Evolutionary conservation across 1,139 yeast genomes (phyloP), one percentile per base, ranked within the genome.

Genomic region (Yarrowia galli): DNA sequence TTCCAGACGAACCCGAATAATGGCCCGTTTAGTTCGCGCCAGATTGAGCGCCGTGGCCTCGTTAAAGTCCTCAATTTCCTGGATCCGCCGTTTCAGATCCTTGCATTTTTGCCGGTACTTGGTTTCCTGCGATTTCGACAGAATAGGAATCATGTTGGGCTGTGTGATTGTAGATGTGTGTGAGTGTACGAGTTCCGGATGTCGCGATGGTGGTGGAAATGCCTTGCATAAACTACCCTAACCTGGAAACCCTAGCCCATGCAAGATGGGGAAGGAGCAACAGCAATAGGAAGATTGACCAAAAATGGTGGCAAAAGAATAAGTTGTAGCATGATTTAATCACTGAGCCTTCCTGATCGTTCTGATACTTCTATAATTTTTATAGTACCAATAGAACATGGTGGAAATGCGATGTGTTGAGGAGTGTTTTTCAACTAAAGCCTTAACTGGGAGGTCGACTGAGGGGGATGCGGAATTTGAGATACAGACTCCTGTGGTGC

Each of bases 1-100:
- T 75, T 95, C 98, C 53, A 92, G 82, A 69, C 97, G 85, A 67
- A 91, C 81, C 71, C 98, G 82, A 72, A 93, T 87, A 42, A 93
- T 87, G 8, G 93, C 86, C 25, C 87, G 84, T 72, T 90, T 87
- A 10, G 97, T 89, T 73, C 98, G 85, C 20, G 89, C 85, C 46
- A 95, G 86, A 1, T 97, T 92, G 48, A 92, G 80, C 0, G 93
- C 85, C 67, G 92, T 86, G 10, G 87, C 80, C 75, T 92, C 96
- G 77, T 95, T 96, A 75, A 87, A 87, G 67, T 86, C 88, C 74
- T 93, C 97, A 49, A 93, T 84, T 72, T 89, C 92, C 16, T 82
- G 81, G 60, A 95, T 88, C 73, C 96, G 84, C 71, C 84, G 84
- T 75, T 89, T 87, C 73, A 93, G 82, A 67, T 89, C 96, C 72